Evolutionary conservation across 345 rosid species (phyloP).

Genomic region (Trapa bicornis): DNA sequence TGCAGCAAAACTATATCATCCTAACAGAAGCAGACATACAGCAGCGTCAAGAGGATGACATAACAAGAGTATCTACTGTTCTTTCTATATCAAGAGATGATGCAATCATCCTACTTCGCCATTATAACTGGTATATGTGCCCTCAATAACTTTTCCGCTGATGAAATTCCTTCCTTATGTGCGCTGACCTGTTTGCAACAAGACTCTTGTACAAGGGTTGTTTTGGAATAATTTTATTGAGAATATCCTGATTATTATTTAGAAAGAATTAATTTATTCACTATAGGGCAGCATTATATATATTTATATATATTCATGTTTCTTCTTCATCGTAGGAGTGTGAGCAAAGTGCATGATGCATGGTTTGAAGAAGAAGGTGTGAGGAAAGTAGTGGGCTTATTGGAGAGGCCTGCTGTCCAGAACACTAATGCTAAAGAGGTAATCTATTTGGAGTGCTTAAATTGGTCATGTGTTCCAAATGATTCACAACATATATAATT

Average conservation of each 20-base stretch:
- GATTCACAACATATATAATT: background rate
- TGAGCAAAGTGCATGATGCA: conserved; percentile 76
- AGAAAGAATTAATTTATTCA: background rate
- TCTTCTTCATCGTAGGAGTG: conserved; percentile 49
- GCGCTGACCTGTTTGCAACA: background rate
- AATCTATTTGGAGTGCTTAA: conserved; percentile 9
- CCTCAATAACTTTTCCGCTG: background rate
- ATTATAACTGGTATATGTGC: conserved; percentile 54
- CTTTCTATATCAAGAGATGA: conserved; percentile 57
- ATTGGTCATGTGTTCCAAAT: background rate
- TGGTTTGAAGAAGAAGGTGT: conserved; percentile 92
- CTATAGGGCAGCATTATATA: background rate
- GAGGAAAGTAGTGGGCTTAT: conserved; percentile 67
- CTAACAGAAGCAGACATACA: conserved; percentile 64
- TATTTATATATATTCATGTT: background rate
- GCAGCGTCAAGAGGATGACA: conserved; percentile 55
- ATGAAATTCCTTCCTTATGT: background rate
- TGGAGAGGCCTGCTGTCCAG: conserved; percentile 47
- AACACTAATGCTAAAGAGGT: conserved; percentile 50
- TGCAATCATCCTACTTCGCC: conserved; percentile 62
- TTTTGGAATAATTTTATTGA: background rate
- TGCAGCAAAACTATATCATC: conserved; percentile 56
- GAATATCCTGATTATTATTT: background rate
- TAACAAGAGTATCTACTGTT: conserved; percentile 57
- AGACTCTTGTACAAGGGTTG: background rate